These are phyloP conservation scores for Tylopilus rubrobrunneus DNA, from an alignment of 768 basidiomycete genomes.

Conservation along the genomic window DNA sequence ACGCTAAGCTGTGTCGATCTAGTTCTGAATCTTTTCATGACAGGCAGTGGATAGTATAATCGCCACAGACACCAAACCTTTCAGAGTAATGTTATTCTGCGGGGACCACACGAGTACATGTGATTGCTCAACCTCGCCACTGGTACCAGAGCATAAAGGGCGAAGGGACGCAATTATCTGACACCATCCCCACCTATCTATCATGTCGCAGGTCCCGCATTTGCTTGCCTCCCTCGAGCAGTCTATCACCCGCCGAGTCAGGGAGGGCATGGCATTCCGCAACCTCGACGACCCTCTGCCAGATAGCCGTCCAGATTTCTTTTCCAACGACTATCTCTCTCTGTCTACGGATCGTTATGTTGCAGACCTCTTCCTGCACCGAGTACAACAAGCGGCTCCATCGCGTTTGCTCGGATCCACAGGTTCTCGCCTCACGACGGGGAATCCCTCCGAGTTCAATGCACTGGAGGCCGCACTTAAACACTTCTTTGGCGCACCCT, in stretches of 20 bases:
- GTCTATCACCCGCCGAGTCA: conserved; percentile 5
- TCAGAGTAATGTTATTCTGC: neutral
- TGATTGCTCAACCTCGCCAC: neutral
- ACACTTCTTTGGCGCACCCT: conserved; percentile 24
- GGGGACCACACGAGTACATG: neutral
- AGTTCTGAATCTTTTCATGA: neutral
- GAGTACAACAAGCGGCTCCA: conserved; percentile 16
- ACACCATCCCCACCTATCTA: neutral
- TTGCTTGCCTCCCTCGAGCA: conserved; percentile 14
- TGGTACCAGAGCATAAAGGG: conserved; percentile 8
- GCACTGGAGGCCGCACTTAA: conserved; percentile 10
- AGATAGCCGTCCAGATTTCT: conserved; percentile 31
- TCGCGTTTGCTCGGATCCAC: conserved; percentile 40
- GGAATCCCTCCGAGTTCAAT: conserved; percentile 29
- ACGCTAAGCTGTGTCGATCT: neutral
- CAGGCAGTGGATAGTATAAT: neutral
- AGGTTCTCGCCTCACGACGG: conserved; percentile 46
- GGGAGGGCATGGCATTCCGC: conserved; percentile 7
- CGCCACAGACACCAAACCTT: neutral
- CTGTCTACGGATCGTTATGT: conserved; percentile 34
- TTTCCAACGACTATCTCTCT: conserved; percentile 52
- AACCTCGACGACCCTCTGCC: conserved; percentile 15
- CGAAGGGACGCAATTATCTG: neutral
- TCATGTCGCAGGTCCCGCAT: conserved; percentile 9
- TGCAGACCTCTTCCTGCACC: conserved; percentile 31